phyloP scores from a whole-genome alignment of 2,329 filamentous ascomycete species.

The Atkinsonella texensis region DNA sequence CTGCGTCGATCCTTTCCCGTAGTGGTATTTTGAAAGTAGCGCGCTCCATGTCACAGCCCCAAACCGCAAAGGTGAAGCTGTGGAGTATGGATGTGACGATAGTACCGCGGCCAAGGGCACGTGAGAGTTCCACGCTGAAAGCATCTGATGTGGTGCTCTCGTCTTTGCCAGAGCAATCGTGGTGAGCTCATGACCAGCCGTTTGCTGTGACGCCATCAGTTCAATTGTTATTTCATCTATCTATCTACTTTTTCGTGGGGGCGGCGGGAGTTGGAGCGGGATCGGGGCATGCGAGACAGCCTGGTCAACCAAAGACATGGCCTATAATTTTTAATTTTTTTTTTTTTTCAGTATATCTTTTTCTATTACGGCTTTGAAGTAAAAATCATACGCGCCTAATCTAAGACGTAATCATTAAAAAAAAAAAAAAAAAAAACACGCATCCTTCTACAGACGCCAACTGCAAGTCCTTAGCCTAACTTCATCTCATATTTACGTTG shows the following conservation, averaged over 20 bases:
- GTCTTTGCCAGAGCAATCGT: background rate
- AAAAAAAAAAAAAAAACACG: no score
- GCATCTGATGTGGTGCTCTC: slow-evolving; percentile 1
- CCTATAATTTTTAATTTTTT: no score
- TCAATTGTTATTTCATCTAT: background rate
- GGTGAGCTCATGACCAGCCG: background rate
- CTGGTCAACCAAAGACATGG: background rate
- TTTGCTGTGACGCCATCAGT: background rate
- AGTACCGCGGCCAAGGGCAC: slow-evolving; percentile 1
- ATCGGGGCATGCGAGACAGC: background rate
- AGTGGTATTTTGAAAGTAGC: background rate
- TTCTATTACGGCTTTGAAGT: no score
- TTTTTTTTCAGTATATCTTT: no score
- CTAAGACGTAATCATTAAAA: no score
- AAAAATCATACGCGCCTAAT: no score
- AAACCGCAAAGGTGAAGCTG: background rate
- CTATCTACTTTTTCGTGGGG: background rate
- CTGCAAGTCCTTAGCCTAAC: no score
- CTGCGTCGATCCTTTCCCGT: background rate
- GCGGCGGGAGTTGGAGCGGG: background rate
- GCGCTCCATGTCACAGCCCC: background rate
- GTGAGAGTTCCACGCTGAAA: slow-evolving; percentile 6
- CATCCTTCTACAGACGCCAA: no score
- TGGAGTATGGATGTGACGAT: slow-evolving; percentile 1
- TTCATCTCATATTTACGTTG: no score